A percentile compares a stretch with the other conserved stretches of the same genome.
phyloP scores from a whole-genome alignment of 108 stramenopile genomes.

The Nitzschia sp. region DNA sequence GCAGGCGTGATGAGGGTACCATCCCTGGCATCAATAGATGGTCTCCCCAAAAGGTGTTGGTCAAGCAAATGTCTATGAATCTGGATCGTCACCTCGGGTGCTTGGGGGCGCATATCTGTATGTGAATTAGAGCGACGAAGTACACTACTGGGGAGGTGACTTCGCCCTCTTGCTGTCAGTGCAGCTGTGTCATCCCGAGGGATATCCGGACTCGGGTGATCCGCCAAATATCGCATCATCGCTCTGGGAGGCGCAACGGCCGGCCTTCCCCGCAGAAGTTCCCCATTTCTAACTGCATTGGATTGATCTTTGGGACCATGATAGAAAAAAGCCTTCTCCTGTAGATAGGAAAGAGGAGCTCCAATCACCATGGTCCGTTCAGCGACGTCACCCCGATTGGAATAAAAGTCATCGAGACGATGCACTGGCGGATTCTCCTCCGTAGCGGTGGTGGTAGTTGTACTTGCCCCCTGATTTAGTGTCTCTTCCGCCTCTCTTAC shows the following conservation, averaged over 20 bases:
- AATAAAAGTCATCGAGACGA: too few relatives aligned
- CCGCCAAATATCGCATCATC: background rate
- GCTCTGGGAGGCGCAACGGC: too few relatives aligned
- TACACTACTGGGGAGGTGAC: background rate
- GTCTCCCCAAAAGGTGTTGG: slow-evolving; percentile 59
- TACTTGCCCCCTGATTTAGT: too few relatives aligned
- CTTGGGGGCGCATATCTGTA: slow-evolving; percentile 14
- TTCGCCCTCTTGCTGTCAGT: too few relatives aligned
- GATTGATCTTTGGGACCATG: too few relatives aligned
- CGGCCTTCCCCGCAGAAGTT: too few relatives aligned
- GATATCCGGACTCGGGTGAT: background rate
- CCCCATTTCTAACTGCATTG: too few relatives aligned
- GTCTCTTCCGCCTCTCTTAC: slow-evolving; percentile 29
- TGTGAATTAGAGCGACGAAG: slow-evolving; percentile 26
- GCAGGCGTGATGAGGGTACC: slow-evolving; percentile 51
- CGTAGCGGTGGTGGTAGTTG: too few relatives aligned
- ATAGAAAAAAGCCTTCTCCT: slow-evolving; percentile 48
- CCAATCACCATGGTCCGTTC: slow-evolving; percentile 17
- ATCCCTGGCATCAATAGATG: slow-evolving; percentile 50
- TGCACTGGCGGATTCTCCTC: too few relatives aligned
- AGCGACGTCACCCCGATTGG: too few relatives aligned
- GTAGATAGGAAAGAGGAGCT: slow-evolving; percentile 39
- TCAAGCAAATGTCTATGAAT: slow-evolving; percentile 78
- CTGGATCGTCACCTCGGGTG: slow-evolving; percentile 50
- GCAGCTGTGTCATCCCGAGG: background rate